Evolutionary conservation across 805 yeast genomes (phyloP).

Genomic region (Pichia heedii): DNA sequence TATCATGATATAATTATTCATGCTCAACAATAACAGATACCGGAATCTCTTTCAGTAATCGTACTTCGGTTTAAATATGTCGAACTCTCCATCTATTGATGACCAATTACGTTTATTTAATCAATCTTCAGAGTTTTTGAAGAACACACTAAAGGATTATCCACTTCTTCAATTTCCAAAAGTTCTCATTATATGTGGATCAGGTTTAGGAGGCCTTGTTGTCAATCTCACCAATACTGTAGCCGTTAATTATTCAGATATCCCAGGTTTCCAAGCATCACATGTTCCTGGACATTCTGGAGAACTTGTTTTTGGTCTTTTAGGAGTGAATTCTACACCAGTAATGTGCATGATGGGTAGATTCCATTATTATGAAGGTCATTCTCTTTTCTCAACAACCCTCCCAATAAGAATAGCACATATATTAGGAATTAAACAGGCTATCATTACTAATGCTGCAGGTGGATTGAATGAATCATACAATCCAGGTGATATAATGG

Average conservation of each 20-base stretch:
- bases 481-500: constrained; percentile 85
- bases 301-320: constrained; percentile 64
- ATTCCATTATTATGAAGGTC: constrained; percentile 88
- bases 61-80: too few relatives aligned
- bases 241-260: constrained; percentile 51
- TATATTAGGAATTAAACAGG: constrained; percentile 46
- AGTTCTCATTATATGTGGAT: constrained; percentile 82
- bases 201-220: constrained; percentile 87
- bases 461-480: constrained; percentile 70
- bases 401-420: constrained; percentile 78
- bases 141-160: constrained; percentile 7
- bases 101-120: constrained; percentile 9
- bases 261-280: constrained; percentile 74
- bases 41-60: too few relatives aligned
- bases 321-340: constrained; percentile 61
- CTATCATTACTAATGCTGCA: constrained; percentile 92
- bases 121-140: constrained; percentile 12
- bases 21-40: too few relatives aligned
- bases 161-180: constrained; percentile 35
- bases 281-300: constrained; percentile 93
- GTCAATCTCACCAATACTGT: constrained; percentile 34
- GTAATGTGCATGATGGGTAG: constrained; percentile 93
- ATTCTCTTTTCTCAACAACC: constrained; percentile 69
- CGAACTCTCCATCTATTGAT: constrained; percentile 2
- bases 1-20: too few relatives aligned